Conservation (phyloP, 805 yeast genomes). For the Vanderwaltozyma tropicalis region DNA sequence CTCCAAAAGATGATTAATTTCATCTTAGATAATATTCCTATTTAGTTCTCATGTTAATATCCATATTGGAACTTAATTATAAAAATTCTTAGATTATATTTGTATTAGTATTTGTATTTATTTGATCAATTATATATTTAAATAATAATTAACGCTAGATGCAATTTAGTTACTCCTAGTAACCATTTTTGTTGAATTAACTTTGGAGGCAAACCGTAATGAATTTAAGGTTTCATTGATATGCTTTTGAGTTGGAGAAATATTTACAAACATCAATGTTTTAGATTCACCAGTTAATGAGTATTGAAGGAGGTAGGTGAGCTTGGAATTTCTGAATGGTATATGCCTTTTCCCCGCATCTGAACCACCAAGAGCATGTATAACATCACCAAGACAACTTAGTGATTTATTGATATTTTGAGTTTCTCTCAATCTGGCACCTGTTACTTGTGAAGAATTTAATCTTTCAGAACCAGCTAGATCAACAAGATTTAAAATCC, state of each 20-base stretch:
- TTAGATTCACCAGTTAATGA: slow-evolving; percentile 81
- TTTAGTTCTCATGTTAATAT: neutral
- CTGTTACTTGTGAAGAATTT: slow-evolving; percentile 61
- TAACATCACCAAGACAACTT: slow-evolving; percentile 85
- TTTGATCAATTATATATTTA: no score
- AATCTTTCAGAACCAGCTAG: slow-evolving; percentile 92
- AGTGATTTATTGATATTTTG: slow-evolving; percentile 81
- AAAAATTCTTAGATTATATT: neutral
- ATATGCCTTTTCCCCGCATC: slow-evolving; percentile 54
- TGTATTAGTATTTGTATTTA: no score
- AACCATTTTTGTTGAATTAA: slow-evolving; percentile 42
- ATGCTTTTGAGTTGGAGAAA: slow-evolving; percentile 56
- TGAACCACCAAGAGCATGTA: slow-evolving; percentile 44
- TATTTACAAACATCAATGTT: slow-evolving; percentile 86
- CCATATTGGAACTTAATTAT: neutral
- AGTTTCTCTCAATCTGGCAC: slow-evolving; percentile 76
- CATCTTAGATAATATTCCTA: neutral
- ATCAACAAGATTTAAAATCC: slow-evolving; percentile 73
- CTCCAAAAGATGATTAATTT: neutral
- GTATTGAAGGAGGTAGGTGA: slow-evolving; percentile 75
- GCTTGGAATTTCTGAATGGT: slow-evolving; percentile 90
- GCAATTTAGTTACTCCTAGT: slow-evolving; percentile 4
- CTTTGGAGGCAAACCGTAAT: slow-evolving; percentile 80
- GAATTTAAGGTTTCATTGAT: slow-evolving; percentile 75
- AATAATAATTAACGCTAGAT: no score